These are phyloP conservation scores for Erythrobasidium yunnanense DNA, from an alignment of 768 basidiomycete species.

Conservation along the genomic window DNA sequence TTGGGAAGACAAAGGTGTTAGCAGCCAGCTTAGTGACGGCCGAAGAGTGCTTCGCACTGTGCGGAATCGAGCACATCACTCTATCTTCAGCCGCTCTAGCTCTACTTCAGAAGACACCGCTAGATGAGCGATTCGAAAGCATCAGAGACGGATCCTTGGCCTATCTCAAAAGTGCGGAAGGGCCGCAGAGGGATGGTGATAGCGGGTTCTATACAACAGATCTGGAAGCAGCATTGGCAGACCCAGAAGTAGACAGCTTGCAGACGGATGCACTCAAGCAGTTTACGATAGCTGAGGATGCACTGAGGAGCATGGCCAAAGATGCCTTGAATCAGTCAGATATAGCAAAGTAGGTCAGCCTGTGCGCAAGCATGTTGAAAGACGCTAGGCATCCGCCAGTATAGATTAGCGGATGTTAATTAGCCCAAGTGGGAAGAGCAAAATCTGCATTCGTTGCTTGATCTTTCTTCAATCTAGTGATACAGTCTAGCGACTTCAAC, in stretches of 20 bases:
- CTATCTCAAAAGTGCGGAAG: not conserved
- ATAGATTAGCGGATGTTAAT: too few relatives aligned
- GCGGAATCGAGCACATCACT: conserved; percentile 11
- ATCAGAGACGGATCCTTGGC: conserved; percentile 29
- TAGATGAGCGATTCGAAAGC: conserved; percentile 4
- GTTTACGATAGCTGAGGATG: conserved; percentile 16
- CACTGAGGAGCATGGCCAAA: conserved; percentile 15
- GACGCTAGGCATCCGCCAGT: too few relatives aligned
- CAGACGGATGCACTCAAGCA: conserved; percentile 6
- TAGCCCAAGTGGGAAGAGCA: too few relatives aligned
- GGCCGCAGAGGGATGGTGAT: not conserved
- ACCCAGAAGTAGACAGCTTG: conserved; percentile 8
- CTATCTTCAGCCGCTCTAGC: not conserved
- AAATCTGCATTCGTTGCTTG: not conserved
- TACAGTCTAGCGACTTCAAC: too few relatives aligned
- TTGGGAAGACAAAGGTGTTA: conserved; percentile 30
- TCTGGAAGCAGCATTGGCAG: conserved; percentile 25
- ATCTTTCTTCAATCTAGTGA: not conserved
- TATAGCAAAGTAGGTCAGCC: too few relatives aligned
- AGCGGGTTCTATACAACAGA: conserved; percentile 18
- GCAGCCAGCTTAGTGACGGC: conserved; percentile 35
- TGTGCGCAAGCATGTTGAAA: too few relatives aligned
- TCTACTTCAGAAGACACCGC: conserved; percentile 23
- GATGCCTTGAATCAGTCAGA: too few relatives aligned
- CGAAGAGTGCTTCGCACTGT: conserved; percentile 31